Evolutionary conservation across 1,284 basidiomycete genomes (phyloP), one percentile per base, ranked within the genome.

Genomic region (Rhodotorula sp.): DNA sequence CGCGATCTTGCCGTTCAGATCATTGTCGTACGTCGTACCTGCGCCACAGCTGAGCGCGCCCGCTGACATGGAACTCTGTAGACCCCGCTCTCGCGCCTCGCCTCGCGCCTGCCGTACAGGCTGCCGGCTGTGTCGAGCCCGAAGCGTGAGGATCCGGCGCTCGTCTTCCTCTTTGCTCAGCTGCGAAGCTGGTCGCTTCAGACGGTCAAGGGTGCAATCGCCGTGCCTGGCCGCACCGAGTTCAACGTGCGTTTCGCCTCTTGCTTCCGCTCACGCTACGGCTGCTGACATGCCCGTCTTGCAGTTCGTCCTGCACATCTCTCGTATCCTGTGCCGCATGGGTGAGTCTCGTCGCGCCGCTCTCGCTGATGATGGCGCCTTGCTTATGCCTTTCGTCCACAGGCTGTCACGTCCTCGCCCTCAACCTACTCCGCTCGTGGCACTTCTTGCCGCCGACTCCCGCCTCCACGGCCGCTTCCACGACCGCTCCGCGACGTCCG

Each of bases 381-480:
- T 63, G 60, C 62, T 34, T 34, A 34, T 34, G 34, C 59, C 66
- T 52, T 68, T 69, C 70, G 61, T 49, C 67, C 42, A 5, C 78
- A 96, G 94, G 96, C n/a, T 98, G 94, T 77, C 93, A 97, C 80
- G 86, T 87, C 8, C 84, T 98, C 19, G 94, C 92, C 5, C 85
- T 97, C 41, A 88, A 92, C 78, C 87, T 97, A 19, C 88, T 96
- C 53, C 87, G 87, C 17, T 66, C 57, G 16, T 74, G 68, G 59
- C 49, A 50, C 44, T 74, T 72, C 61, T 25, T 53, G 7, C 45
- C 57, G 16, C 67, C 66, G 34, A 34, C 58, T 5, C n/a, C 23
- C 50, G 4, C 42, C 25, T 4, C 44, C 46, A 23, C 19, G 50
- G 25, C 41, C 17, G n/a, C 27, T 41, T 1, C 41, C 9, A 12